Base-by-base conservation (phyloP, 1,139 yeast species). In the Hemisphaericaspora lyxosophila region DNA sequence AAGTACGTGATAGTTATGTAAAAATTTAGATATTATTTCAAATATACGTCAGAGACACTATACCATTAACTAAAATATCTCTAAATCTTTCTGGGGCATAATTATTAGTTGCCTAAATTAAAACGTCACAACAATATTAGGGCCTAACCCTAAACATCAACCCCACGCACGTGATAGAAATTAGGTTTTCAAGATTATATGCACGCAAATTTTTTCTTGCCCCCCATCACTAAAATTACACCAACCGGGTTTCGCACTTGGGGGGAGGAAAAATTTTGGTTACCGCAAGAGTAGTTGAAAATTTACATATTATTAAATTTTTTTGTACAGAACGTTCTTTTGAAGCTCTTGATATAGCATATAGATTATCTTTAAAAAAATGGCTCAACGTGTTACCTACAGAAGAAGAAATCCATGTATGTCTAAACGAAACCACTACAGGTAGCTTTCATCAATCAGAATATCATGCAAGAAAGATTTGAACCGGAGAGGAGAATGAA, bases 311-410 rank as follows among this genome's bases (percentile, higher is more conserved):
- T 33, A 33, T 33, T 24, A 33, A 22, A 15, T 18, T 17, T 38
- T 35, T 42, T 36, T 41, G 35, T 30, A 36, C 36, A 28, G 31
- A 14, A 39, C 39, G 35, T 43, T 43, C 45, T 38, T 35, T 41
- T 33, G 43, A 42, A 39, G 41, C 32, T 32, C 29, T 31, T 34
- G 38, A 42, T 33, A 43, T 34, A 38, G 42, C 36, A 44, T 39
- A 38, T 32, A 38, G 27, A 36, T 33, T 38, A 45, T 41, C 41
- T 41, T 42, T 44, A 46, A 47, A 40, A n/a, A n/a, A 40, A 70
- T 70, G 75, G 75, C 75, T 62, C 73, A 70, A 67, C 73, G 75
- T 66, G 73, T 70, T 59, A 70, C 75, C 54, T 70, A 65, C 67
- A 70, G 75, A 70, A 70, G 75, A 69, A 68, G 73, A 65, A 70